A percentile compares a stretch with the other conserved stretches of the same genome.
Evolutionary conservation across 805 yeast species (phyloP).

Genomic region (Barnettozyma vustinii): DNA sequence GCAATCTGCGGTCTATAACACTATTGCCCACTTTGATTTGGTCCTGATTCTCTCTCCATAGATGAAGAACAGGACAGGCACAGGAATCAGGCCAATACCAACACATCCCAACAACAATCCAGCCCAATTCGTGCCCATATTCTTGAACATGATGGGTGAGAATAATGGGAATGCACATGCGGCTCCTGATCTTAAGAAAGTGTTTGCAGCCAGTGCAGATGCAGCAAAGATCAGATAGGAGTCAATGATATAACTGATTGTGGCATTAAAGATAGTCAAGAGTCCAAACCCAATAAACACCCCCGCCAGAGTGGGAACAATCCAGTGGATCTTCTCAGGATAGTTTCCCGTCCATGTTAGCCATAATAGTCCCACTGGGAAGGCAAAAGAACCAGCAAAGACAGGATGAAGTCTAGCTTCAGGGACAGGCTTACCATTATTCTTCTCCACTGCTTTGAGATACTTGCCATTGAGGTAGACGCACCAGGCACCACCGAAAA

Average conservation of each 20-base stretch:
- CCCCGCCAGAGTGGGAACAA: slow-evolving; percentile 65
- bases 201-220: slow-evolving; percentile 71
- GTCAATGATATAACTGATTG: slow-evolving; percentile 69
- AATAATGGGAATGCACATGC: slow-evolving; percentile 73
- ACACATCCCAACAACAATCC: slow-evolving; percentile 65
- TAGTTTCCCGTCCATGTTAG: slow-evolving; percentile 84
- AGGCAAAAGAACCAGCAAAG: slow-evolving; percentile 64
- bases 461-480: slow-evolving; percentile 50
- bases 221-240: slow-evolving; percentile 69
- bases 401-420: slow-evolving; percentile 79
- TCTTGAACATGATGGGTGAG: slow-evolving; percentile 61
- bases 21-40: slow-evolving; percentile 53
- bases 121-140: slow-evolving; percentile 74
- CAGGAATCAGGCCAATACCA: slow-evolving; percentile 51
- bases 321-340: slow-evolving; percentile 68
- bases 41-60: slow-evolving; percentile 54
- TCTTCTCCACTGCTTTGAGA: slow-evolving; percentile 37
- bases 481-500: slow-evolving; percentile 49
- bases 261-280: slow-evolving; percentile 60
- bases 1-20: slow-evolving; percentile 2
- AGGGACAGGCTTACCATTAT: slow-evolving; percentile 60
- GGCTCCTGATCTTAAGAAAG: slow-evolving; percentile 60
- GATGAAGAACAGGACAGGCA: slow-evolving; percentile 58
- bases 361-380: slow-evolving; percentile 82
- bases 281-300: slow-evolving; percentile 63